phyloP scores from a whole-genome alignment of 768 basidiomycete genomes.

The Pleurotus citrinopileatus region DNA sequence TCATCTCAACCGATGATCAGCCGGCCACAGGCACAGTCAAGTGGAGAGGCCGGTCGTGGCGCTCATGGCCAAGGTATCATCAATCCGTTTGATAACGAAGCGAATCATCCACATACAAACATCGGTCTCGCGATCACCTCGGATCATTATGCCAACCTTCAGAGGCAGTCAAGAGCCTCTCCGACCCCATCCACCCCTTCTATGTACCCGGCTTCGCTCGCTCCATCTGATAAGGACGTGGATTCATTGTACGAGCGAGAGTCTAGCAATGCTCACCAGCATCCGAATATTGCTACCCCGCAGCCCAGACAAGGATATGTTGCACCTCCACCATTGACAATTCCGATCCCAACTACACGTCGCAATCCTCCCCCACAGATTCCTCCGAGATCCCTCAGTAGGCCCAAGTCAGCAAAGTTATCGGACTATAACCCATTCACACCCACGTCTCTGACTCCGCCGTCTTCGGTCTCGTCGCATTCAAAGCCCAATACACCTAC shows the following conservation, averaged over 20 bases:
- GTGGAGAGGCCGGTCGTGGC: conserved; percentile 1
- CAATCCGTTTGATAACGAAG: conserved; percentile 3
- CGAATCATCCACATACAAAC: conserved; percentile 5
- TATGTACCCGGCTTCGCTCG: conserved; percentile 44
- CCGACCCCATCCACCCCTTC: conserved; percentile 46
- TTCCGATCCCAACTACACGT: conserved; percentile 12
- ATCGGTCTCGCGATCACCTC: conserved; percentile 20
- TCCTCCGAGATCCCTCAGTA: background rate
- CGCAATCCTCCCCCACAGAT: conserved; percentile 11
- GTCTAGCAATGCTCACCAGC: conserved; percentile 6
- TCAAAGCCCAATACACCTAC: conserved; percentile 22
- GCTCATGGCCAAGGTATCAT: background rate
- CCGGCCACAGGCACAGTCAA: background rate
- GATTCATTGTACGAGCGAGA: conserved; percentile 19
- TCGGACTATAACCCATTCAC: conserved; percentile 32
- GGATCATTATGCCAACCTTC: conserved; percentile 13
- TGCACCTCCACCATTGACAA: background rate
- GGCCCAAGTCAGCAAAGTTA: conserved; percentile 8
- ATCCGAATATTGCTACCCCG: conserved; percentile 1
- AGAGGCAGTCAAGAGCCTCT: conserved; percentile 22
- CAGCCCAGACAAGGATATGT: background rate
- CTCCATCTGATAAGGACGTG: conserved; percentile 27
- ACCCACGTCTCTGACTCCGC: conserved; percentile 20
- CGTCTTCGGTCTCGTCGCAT: conserved; percentile 36
- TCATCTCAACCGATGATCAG: background rate